These are phyloP conservation scores for Pythium angustatum DNA, from an alignment of 352 stramenopile species.

Conservation along the genomic window DNA sequence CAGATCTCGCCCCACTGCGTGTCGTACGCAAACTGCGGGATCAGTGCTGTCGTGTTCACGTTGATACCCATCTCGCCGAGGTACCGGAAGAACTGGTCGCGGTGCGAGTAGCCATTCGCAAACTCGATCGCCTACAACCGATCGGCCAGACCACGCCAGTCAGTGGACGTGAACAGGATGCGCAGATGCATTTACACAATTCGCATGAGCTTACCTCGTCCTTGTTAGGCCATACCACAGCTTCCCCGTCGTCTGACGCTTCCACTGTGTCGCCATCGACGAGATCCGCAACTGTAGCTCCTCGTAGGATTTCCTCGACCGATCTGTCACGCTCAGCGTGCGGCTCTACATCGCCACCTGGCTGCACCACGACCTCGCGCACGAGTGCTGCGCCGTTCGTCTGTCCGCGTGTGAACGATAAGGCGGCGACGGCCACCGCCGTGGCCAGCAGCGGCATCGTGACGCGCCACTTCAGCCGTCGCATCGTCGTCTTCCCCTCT, in stretches of 20 bases:
- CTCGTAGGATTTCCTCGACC: not conserved
- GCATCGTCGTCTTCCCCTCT: slow-evolving; percentile 10
- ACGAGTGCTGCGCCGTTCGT: not conserved
- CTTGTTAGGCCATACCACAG: too few relatives aligned
- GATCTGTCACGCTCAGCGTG: too few relatives aligned
- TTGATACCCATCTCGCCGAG: slow-evolving; percentile 16
- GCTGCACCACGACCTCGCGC: slow-evolving; percentile 14
- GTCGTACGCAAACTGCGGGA: slow-evolving; percentile 46
- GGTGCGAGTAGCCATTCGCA: slow-evolving; percentile 1
- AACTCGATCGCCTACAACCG: not conserved
- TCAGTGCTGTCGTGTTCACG: slow-evolving; percentile 31
- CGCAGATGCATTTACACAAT: not conserved
- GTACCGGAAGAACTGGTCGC: slow-evolving; percentile 27
- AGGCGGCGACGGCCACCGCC: slow-evolving; percentile 6
- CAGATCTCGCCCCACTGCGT: slow-evolving; percentile 72
- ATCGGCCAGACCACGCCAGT: too few relatives aligned
- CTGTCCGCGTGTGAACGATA: slow-evolving; percentile 8
- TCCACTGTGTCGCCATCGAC: not conserved
- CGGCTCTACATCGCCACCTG: slow-evolving; percentile 8
- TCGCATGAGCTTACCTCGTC: too few relatives aligned
- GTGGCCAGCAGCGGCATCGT: slow-evolving; percentile 17
- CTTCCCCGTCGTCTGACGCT: too few relatives aligned
- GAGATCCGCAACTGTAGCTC: not conserved
- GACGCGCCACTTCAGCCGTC: slow-evolving; percentile 9
- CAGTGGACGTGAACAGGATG: too few relatives aligned